phyloP scores from a whole-genome alignment of 2,329 filamentous ascomycete species.

The Cryphonectria parasitica region DNA sequence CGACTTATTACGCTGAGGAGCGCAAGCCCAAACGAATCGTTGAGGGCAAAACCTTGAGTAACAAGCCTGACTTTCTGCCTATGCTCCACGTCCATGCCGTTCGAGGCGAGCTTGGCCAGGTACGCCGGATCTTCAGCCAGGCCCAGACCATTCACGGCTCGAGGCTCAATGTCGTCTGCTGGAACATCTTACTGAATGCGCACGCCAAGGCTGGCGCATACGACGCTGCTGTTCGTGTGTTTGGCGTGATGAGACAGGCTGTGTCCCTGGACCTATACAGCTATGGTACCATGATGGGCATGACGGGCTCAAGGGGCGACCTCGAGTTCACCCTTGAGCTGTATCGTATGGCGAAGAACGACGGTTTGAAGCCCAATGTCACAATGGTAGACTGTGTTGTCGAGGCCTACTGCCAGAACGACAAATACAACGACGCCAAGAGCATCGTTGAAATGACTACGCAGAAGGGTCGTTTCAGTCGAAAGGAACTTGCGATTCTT shows the following conservation, averaged over 20 bases:
- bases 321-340: slow-evolving; percentile 69
- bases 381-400: slow-evolving; percentile 69
- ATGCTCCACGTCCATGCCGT: slow-evolving; percentile 74
- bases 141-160: slow-evolving; percentile 60
- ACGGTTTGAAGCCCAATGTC: slow-evolving; percentile 53
- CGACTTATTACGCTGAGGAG: slow-evolving; percentile 35
- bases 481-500: slow-evolving; percentile 59
- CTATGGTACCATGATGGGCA: slow-evolving; percentile 74
- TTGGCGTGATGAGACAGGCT: slow-evolving; percentile 59
- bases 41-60: background rate
- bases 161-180: slow-evolving; percentile 62
- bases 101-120: slow-evolving; percentile 64
- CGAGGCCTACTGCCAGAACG: slow-evolving; percentile 66
- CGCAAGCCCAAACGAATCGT: slow-evolving; percentile 16
- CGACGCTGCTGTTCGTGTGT: slow-evolving; percentile 65
- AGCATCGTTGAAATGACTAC: slow-evolving; percentile 61
- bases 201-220: slow-evolving; percentile 69
- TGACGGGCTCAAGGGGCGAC: slow-evolving; percentile 74
- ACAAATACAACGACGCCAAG: slow-evolving; percentile 58
- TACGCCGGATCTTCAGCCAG: slow-evolving; percentile 64
- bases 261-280: slow-evolving; percentile 64
- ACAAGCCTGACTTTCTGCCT: slow-evolving; percentile 39
- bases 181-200: slow-evolving; percentile 78
- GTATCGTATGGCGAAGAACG: slow-evolving; percentile 63
- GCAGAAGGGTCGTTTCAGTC: slow-evolving; percentile 48